A percentile compares a stretch with the other conserved stretches of the same genome.
These are phyloP conservation scores for Aechmea fasciata DNA, from an alignment of 176 grass and related monocot genomes.

Conservation along the genomic window DNA sequence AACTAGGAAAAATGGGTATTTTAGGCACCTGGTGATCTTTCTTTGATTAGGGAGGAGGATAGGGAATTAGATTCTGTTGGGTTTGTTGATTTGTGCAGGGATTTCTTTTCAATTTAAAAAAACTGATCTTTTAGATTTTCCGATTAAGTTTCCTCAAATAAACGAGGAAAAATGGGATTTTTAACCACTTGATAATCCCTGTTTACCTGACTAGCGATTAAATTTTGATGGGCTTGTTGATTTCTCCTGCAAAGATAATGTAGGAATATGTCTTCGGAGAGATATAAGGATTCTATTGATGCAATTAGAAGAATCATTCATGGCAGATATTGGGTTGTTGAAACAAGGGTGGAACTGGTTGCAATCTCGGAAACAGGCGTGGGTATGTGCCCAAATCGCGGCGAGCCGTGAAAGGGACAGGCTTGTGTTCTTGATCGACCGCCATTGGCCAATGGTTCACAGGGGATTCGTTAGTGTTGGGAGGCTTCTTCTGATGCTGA, in stretches of 20 bases:
- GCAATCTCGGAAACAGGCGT: slow-evolving; percentile 62
- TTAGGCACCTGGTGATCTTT: too few relatives aligned
- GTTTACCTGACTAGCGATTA: background rate
- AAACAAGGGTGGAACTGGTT: slow-evolving; percentile 88
- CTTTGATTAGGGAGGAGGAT: too few relatives aligned
- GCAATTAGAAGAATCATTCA: slow-evolving; percentile 6
- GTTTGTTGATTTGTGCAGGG: too few relatives aligned
- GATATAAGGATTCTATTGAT: background rate
- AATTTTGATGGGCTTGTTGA: background rate
- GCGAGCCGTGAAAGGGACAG: slow-evolving; percentile 35
- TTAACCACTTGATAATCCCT: background rate
- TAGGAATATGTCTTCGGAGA: background rate
- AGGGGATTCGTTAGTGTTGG: slow-evolving; percentile 39
- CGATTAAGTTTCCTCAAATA: background rate
- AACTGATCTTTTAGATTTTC: too few relatives aligned
- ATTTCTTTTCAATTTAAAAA: too few relatives aligned
- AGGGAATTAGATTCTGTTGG: too few relatives aligned
- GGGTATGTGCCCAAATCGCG: slow-evolving; percentile 41
- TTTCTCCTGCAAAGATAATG: background rate
- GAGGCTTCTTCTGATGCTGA: slow-evolving; percentile 32
- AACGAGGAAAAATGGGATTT: background rate
- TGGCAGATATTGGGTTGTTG: slow-evolving; percentile 80
- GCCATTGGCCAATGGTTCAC: slow-evolving; percentile 82
- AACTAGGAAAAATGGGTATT: too few relatives aligned
- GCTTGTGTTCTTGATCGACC: slow-evolving; percentile 60